Percentiles rank a stretch among this genome's conserved stretches.
Evolutionary conservation across 306 rosid genomes (phyloP).

Genomic region (Vachellia collinsii): DNA sequence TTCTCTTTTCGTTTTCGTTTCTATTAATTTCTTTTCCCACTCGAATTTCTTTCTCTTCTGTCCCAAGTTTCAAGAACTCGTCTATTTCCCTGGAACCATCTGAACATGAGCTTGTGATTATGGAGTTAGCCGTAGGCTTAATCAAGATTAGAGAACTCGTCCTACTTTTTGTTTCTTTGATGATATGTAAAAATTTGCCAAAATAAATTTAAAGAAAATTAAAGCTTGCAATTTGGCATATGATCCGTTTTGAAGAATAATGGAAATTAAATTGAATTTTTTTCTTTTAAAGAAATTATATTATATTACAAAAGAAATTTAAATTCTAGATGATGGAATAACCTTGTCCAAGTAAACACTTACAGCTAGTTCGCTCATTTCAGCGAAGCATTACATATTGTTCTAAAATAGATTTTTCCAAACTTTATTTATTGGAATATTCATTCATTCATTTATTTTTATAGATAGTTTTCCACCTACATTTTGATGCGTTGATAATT

Average conservation of each 20-base stretch:
- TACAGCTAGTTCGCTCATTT: neutral
- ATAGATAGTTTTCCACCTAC: neutral
- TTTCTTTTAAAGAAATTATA: neutral
- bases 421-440: too few species aligned
- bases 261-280: neutral
- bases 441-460: too few species aligned
- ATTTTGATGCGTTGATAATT: neutral
- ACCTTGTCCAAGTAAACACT: too few species aligned
- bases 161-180: neutral
- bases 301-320: neutral
- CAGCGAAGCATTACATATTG: too few species aligned
- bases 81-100: slow-evolving; percentile 15
- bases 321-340: neutral
- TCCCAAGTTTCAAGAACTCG: slow-evolving; percentile 12
- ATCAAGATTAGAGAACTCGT: neutral
- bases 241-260: neutral
- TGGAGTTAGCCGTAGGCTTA: neutral
- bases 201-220: neutral
- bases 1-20: slow-evolving; percentile 23
- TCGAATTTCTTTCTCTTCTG: slow-evolving; percentile 1
- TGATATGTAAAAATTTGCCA: neutral
- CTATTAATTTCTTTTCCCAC: neutral
- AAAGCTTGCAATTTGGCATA: neutral
- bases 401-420: too few species aligned
- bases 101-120: neutral